Evolutionary conservation across 371 early-diverging fungal species (phyloP), one percentile per base, ranked within the genome.

Genomic region (Mucor racemosus): DNA sequence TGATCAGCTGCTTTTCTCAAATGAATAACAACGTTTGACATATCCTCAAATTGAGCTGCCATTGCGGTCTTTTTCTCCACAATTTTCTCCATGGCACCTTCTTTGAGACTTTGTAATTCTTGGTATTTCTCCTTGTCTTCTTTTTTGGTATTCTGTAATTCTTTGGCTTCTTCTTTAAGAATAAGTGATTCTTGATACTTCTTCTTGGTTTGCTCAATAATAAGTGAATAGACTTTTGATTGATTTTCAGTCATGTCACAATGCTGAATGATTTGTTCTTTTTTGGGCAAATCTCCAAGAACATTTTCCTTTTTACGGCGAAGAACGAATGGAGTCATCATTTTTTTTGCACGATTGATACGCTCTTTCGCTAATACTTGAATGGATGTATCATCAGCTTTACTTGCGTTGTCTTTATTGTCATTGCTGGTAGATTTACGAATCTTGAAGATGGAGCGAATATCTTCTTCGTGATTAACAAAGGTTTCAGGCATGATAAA

Each of bases 401-500:
- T 48, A 4, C 41, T 5, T 38, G 9, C 36, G 26, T 26, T 53
- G 60, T 76, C 39, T 62, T 80, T 65, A 66, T 74, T 61, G 67
- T 80, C 55, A 74, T 66, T 17, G 13, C 48, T 14, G 1, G 58
- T 39, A 5, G 48, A 48, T 11, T 17, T 69, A 57, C 83, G 85
- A 73, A 86, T 76, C 54, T 86, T 86, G 75, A 88, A 88, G 61
- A 86, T 75, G 11, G 78, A 76, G 33, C 84, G 62, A 11, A 84
- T 61, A 8, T 78, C 80, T 39, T 86, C 85, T 68, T 88, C 87
- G 57, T 84, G 82, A 15, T 84, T 81, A 5, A 84, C 77, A 73
- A 99, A 94, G 39, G 95, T 86, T 15, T 86, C 80, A 0, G 99
- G 99, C 93, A 99, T 84, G 65, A 99, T 92, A 71, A 99, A 95